phyloP scores from a whole-genome alignment of 202 grass and related monocot species.

The Schoenoplectus triqueter region DNA sequence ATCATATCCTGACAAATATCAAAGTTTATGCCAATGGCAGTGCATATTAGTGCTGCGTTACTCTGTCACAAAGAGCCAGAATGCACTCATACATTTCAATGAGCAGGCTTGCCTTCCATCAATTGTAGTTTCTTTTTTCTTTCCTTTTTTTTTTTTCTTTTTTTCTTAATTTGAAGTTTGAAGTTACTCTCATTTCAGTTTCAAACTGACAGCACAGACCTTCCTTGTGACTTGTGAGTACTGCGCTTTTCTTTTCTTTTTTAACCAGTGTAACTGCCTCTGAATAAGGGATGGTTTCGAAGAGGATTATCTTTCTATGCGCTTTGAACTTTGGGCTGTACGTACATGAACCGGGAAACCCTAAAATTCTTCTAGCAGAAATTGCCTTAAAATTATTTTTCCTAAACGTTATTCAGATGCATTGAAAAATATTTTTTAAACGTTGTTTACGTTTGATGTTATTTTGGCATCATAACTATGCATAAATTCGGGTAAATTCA shows the following conservation, averaged over 20 bases:
- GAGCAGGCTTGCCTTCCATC: not conserved
- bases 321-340: not conserved
- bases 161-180: not conserved
- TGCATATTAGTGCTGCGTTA: constrained; percentile 9
- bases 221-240: constrained; percentile 8
- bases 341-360: not conserved
- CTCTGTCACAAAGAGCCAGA: constrained; percentile 1
- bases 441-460: too few relatives aligned
- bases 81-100: not conserved
- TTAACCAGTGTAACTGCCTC: not conserved
- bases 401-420: too few relatives aligned
- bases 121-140: not conserved
- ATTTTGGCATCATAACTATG: too few relatives aligned
- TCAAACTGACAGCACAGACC: not conserved
- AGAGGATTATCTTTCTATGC: not conserved
- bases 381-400: too few relatives aligned
- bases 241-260: not conserved
- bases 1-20: not conserved
- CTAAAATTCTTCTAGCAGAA: not conserved
- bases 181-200: constrained; percentile 14
- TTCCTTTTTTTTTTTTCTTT: not conserved
- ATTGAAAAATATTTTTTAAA: too few relatives aligned
- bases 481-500: too few relatives aligned
- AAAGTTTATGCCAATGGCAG: not conserved
- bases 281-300: too few relatives aligned